A percentile compares a stretch with the other conserved stretches of the same genome.
These are phyloP conservation scores for Cystoisospora suis DNA, from an alignment of 169 alveolate genomes.

Conservation along the genomic window DNA sequence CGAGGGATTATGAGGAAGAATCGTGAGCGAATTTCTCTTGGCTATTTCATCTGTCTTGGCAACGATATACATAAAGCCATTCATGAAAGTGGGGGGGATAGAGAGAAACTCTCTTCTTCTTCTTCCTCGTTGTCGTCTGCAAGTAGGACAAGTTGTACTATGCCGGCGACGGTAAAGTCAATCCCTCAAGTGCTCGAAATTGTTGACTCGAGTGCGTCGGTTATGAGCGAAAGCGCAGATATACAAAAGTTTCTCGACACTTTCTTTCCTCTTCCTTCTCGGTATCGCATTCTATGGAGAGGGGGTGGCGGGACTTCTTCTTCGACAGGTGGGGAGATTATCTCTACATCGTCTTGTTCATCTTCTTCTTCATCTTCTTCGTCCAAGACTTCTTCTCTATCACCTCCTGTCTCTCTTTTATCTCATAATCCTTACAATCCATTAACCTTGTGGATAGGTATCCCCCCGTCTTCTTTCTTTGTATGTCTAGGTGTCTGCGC, in stretches of 20 bases:
- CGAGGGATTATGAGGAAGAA: conserved; percentile 48
- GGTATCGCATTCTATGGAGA: conserved; percentile 30
- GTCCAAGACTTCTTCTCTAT: background rate
- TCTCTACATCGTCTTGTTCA: background rate
- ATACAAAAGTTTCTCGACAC: conserved; percentile 4
- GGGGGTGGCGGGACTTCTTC: background rate
- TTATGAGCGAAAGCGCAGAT: conserved; percentile 30
- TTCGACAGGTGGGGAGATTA: background rate
- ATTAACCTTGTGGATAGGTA: conserved; percentile 54
- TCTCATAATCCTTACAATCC: too few relatives aligned
- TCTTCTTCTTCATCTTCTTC: background rate
- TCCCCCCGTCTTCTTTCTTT: conserved; percentile 52
- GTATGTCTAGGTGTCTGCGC: conserved; percentile 40
- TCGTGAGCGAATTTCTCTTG: conserved; percentile 47
- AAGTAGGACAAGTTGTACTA: background rate
- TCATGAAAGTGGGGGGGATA: background rate
- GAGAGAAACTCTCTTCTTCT: background rate
- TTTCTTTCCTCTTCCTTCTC: conserved; percentile 35
- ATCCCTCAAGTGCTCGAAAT: conserved; percentile 18
- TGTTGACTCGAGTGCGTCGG: conserved; percentile 24
- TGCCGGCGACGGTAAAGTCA: too few relatives aligned
- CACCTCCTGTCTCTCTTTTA: background rate
- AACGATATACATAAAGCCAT: conserved; percentile 20
- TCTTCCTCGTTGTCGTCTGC: background rate
- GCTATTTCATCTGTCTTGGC: conserved; percentile 10